Evolutionary conservation across 2,329 filamentous ascomycete genomes (phyloP).

Genomic region (Trematosphaeria pertusa): DNA sequence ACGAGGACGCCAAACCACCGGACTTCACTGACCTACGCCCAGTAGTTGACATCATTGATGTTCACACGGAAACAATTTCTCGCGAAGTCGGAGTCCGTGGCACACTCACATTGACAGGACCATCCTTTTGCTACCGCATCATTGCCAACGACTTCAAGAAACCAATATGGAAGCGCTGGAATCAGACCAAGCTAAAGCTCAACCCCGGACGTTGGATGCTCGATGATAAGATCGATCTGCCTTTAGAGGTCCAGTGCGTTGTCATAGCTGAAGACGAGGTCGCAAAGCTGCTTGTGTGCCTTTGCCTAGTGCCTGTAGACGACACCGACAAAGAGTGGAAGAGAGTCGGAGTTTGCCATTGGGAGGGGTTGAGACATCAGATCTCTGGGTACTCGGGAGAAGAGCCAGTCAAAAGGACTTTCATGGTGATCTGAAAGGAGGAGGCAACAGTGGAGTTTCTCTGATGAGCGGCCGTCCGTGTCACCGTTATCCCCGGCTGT

Average conservation of each 20-base stretch:
- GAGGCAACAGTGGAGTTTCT: too few relatives aligned
- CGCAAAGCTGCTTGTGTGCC: conserved; percentile 4
- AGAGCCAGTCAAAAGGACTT: too few relatives aligned
- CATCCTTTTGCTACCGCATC: conserved; percentile 7
- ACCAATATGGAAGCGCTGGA: conserved; percentile 6
- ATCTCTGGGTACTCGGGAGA: too few relatives aligned
- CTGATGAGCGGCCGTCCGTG: too few relatives aligned
- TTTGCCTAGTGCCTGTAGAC: not conserved
- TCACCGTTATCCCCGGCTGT: too few relatives aligned
- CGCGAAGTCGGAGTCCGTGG: conserved; percentile 1
- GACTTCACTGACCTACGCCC: conserved; percentile 9
- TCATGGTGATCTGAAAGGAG: too few relatives aligned
- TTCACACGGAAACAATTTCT: not conserved
- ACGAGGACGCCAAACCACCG: too few relatives aligned
- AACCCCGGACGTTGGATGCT: conserved; percentile 8
- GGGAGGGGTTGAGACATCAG: conserved; percentile 5
- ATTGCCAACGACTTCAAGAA: conserved; percentile 8
- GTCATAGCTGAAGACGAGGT: conserved; percentile 7
- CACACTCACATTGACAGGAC: too few relatives aligned
- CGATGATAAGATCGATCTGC: not conserved
- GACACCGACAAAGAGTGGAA: not conserved
- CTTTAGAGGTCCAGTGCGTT: conserved; percentile 4
- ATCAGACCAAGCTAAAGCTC: conserved; percentile 2
- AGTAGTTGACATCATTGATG: not conserved
- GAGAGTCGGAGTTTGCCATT: conserved; percentile 7